Percentiles rank a stretch among this genome's conserved stretches.
Evolutionary conservation across 2,329 filamentous ascomycete species (phyloP).

Genomic region (Domatiomyces globalis): DNA sequence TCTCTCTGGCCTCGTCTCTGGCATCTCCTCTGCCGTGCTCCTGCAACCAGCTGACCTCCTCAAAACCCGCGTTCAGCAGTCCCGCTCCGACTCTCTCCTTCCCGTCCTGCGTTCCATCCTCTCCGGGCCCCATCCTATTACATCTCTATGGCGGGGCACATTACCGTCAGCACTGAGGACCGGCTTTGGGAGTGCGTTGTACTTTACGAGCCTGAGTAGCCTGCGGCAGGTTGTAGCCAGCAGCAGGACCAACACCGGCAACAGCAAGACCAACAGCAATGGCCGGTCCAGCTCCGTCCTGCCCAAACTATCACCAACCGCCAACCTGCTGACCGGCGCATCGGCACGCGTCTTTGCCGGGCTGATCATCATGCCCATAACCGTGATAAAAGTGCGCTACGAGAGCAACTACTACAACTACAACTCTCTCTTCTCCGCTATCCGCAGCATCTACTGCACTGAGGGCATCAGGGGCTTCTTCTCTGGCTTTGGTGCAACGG

Average conservation of each 20-base stretch:
- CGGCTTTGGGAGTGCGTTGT: conserved; percentile 81
- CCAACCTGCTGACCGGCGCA: conserved; percentile 75
- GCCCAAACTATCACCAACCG: conserved; percentile 67
- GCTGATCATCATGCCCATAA: conserved; percentile 87
- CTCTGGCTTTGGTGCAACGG: conserved; percentile 82
- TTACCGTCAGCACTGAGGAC: conserved; percentile 86
- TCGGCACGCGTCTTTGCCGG: conserved; percentile 73
- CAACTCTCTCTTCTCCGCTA: conserved; percentile 57
- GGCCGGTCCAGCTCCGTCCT: conserved; percentile 42
- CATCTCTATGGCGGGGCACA: conserved; percentile 80
- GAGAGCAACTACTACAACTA: conserved; percentile 81
- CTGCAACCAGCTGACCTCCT: conserved; percentile 91
- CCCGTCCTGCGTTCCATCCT: conserved; percentile 57
- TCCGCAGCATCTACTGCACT: conserved; percentile 54
- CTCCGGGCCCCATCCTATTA: conserved; percentile 49
- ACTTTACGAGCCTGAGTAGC: conserved; percentile 78
- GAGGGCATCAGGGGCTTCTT: conserved; percentile 79
- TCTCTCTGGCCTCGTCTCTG: conserved; percentile 30
- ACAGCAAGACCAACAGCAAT: conserved; percentile 9
- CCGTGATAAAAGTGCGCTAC: conserved; percentile 91
- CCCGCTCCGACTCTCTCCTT: conserved; percentile 53
- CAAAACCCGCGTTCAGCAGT: conserved; percentile 92
- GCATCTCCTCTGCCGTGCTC: conserved; percentile 73
- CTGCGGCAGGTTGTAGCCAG: conserved; percentile 49
- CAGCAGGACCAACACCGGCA: conserved; percentile 24